Conservation (phyloP, 2,329 filamentous ascomycete species). For the Paecilomyces niveus region DNA sequence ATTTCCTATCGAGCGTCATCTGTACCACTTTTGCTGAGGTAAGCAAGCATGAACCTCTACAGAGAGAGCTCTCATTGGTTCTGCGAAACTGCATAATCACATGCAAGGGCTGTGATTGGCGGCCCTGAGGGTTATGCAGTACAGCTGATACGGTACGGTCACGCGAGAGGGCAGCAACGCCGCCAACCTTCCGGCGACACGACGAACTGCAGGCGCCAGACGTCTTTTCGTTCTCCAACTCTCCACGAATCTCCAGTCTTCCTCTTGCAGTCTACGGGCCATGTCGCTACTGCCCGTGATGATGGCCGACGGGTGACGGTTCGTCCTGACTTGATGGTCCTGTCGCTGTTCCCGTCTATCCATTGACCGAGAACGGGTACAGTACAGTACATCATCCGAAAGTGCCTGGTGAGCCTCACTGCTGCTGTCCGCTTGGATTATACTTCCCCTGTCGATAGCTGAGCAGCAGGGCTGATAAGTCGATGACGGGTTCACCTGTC, state of each 20-base stretch:
- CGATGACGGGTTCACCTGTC: not conserved
- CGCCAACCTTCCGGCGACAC: constrained; percentile 6
- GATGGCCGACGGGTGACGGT: constrained; percentile 7
- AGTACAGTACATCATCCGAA: not conserved
- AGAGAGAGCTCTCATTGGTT: constrained; percentile 6
- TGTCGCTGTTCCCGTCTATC: constrained; percentile 1
- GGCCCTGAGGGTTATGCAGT: not conserved
- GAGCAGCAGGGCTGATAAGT: not conserved
- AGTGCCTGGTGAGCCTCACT: not conserved
- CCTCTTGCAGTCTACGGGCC: constrained; percentile 1
- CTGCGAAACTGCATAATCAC: not conserved
- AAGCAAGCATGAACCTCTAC: not conserved
- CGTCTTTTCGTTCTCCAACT: not conserved
- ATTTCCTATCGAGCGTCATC: not conserved
- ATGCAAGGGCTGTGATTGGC: constrained; percentile 4
- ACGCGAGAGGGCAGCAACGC: constrained; percentile 3
- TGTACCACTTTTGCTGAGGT: constrained; percentile 3
- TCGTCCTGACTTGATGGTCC: constrained; percentile 2
- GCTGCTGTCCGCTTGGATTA: not conserved
- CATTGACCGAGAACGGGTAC: not conserved
- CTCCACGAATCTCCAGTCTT: not conserved
- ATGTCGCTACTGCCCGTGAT: constrained; percentile 7
- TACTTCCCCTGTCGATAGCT: not conserved
- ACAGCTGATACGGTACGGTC: constrained; percentile 6
- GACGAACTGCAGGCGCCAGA: not conserved